Base-by-base conservation (phyloP, 192 early-diverging fungal genomes). In the Backusella australiensis region DNA sequence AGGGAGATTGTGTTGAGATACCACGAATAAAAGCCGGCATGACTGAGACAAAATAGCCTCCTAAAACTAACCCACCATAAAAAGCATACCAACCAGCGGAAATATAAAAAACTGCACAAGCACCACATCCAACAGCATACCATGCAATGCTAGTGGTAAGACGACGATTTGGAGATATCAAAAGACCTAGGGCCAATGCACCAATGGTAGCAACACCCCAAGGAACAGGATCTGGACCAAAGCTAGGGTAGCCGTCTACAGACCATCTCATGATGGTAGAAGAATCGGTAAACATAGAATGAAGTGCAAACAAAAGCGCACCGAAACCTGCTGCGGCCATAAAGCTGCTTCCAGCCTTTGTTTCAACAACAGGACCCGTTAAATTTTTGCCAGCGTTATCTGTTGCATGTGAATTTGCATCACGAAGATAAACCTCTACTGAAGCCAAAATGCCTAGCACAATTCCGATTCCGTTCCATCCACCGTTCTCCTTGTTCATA, bases 211-310 rank as follows among this genome's bases (percentile, higher is more conserved):
- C 83, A 3, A 87, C 83, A 76, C 93, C 92, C 87, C 90, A 93
- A 0, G 91, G 89, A 26, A 93, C 91, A 3, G 92, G 92, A 72
- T 84, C 77, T 26, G 93, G 93, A 4, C 93, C 93, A 35, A 89
- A 88, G 77, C 86, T 82, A 12, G 93, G 93, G 78, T 93, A 93
- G 9, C 93, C 93, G 52, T 89, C 89, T 63, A 90, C 84, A 67
- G 88, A 82, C 93, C 93, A 95, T 46, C 93, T 89, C 59, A 87
- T 87, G 67, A 95, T 86, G 32, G 90, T 92, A n/a, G 91, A 88
- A 39, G 89, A 90, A 82, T 95, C 93, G 0, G 92, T 86, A 75
- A 85, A 92, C 89, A 95, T 88, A 38, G 92, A 91, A 77, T 93
- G 93, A 49, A 95, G 82, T 6, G 86, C 84, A 82, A 95, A 95